Conservation (phyloP, 2,329 filamentous ascomycete species). For the Aspergillus novofumigatus region DNA sequence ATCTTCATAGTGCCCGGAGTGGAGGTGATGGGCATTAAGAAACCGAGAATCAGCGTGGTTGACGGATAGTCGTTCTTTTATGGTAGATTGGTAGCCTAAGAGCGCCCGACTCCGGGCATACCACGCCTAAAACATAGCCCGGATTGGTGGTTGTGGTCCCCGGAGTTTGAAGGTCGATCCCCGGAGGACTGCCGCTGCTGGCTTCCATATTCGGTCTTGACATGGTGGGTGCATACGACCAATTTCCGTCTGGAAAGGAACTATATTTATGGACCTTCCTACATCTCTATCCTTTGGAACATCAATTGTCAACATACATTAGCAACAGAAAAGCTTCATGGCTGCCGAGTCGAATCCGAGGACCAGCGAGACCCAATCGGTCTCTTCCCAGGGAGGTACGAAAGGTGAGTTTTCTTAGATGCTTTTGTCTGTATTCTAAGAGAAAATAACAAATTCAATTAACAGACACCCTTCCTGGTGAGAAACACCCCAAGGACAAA, state of each 20-base stretch:
- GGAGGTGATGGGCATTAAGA: background rate
- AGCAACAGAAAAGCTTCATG: background rate
- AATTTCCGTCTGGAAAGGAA: background rate
- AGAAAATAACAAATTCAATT: background rate
- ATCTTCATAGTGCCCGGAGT: background rate
- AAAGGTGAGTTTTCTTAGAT: background rate
- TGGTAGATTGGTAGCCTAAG: background rate
- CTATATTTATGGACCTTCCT: background rate
- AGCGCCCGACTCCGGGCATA: background rate
- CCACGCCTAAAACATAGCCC: background rate
- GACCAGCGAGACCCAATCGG: background rate
- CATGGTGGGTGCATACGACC: background rate
- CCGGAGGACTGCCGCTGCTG: background rate
- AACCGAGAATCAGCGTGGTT: background rate
- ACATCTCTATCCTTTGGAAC: background rate
- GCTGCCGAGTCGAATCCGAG: background rate
- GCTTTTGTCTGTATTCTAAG: background rate
- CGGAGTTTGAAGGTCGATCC: background rate
- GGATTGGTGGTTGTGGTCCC: background rate
- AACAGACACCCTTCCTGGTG: background rate
- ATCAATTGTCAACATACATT: background rate
- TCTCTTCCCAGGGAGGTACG: background rate
- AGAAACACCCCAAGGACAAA: conserved; percentile 1
- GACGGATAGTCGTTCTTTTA: background rate
- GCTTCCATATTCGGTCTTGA: background rate